Base-by-base conservation (phyloP, 2,329 filamentous ascomycete genomes). In the Aureobasidium melanogenum region DNA sequence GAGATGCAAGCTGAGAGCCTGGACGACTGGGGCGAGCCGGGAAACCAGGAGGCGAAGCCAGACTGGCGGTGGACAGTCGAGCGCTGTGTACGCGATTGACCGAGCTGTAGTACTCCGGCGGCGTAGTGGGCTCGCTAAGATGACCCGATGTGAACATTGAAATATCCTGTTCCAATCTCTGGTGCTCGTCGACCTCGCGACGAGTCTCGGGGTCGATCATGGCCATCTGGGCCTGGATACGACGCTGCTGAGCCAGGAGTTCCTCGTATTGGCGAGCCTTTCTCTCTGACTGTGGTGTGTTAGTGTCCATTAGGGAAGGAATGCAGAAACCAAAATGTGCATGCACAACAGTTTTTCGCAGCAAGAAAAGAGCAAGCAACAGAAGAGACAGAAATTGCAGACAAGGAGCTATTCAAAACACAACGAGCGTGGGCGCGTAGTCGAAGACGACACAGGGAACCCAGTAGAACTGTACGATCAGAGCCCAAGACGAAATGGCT, bases 111-210 rank as follows among this genome's bases (percentile, higher is more conserved):
- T 94, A 93, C 74, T 97, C 94, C 34, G 94, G 94, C 24, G 94
- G 94, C 24, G 94, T 99, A 1, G 94, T 97, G 17, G 94, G 94
- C 76, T 97, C 93, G 68, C 90, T 96, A 72, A 95, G 89, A 69
- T 92, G 88, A 59, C 89, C 89, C 63, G 85, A 80, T 64, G 80
- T 75, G 68, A 80, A 78, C 77, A 76, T 70, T 76, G 77, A 68
- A 62, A 95, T 81, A 67, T 94, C 89, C 67, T 91, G 87, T 69
- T 91, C 88, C 78, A 97, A 88, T 72, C 89, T 86, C 62, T 88
- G 85, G 69, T 96, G 86, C 71, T 96, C 91, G 68, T 88, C 84
- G 71, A 92, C 90, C 71, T 94, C 89, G 64, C 84, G 85, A 64
- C 88, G 86, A 73, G 93, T 89, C 72, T 94, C 88, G 67, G 92